A percentile compares a stretch with the other conserved stretches of the same genome.
phyloP scores from a whole-genome alignment of 106 monocot genomes.

The Apostasia shenzhenica region DNA sequence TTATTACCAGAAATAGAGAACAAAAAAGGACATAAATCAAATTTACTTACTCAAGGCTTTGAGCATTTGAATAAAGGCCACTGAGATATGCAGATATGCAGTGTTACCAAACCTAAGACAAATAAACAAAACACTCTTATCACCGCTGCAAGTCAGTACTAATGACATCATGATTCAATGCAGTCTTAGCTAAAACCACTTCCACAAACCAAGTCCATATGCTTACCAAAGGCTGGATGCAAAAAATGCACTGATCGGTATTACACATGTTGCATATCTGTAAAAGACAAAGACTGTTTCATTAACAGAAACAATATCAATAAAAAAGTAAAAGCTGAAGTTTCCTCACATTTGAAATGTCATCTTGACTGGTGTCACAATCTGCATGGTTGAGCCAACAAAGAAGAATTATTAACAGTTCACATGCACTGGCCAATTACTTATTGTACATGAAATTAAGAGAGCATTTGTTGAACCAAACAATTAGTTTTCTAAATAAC shows the following conservation, averaged over 20 bases:
- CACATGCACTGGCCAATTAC: too few relatives aligned
- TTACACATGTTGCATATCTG: conserved; percentile 95
- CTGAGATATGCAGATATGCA: conserved; percentile 64
- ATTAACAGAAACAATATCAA: neutral
- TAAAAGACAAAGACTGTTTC: conserved; percentile 14
- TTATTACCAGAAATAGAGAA: neutral
- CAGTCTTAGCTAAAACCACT: neutral
- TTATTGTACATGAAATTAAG: too few relatives aligned
- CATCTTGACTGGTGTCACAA: conserved; percentile 91
- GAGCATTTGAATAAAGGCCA: conserved; percentile 77
- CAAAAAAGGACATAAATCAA: neutral
- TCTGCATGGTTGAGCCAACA: conserved; percentile 30
- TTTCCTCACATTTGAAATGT: conserved; percentile 83
- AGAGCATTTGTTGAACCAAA: too few relatives aligned
- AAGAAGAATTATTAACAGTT: neutral
- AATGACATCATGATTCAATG: neutral
- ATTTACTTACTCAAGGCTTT: conserved; percentile 57
- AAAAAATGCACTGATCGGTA: conserved; percentile 98
- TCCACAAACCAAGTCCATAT: neutral
- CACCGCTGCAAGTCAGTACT: neutral
- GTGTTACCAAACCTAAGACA: conserved; percentile 66
- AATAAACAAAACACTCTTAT: conserved; percentile 7
- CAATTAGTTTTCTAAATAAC: too few relatives aligned
- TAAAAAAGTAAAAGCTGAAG: neutral
- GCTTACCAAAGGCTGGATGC: conserved; percentile 93